phyloP scores from a whole-genome alignment of 306 rosid genomes.

The Dicorynia guianensis region DNA sequence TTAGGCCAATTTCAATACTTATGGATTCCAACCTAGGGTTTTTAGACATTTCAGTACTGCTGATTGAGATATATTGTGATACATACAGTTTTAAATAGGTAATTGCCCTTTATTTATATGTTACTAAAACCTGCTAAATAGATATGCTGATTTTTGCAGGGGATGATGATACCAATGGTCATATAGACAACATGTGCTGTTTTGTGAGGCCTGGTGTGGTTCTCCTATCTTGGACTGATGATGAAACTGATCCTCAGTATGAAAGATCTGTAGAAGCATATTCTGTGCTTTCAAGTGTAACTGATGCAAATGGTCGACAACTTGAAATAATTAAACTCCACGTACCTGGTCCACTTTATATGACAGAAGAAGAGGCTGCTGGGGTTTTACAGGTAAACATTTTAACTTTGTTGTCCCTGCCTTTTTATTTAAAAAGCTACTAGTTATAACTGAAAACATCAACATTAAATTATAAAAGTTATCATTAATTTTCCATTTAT shows the following conservation, averaged over 20 bases:
- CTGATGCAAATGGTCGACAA: conserved; percentile 83
- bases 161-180: conserved; percentile 97
- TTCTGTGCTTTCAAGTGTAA: conserved; percentile 63
- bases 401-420: conserved; percentile 29
- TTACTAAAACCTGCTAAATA: conserved; percentile 28
- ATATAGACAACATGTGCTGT: conserved; percentile 93
- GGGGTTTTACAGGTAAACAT: conserved; percentile 66
- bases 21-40: conserved; percentile 19
- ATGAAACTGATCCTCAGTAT: conserved; percentile 83
- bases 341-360: conserved; percentile 76
- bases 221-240: conserved; percentile 86
- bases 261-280: conserved; percentile 78
- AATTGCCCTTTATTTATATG: conserved; percentile 15
- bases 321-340: conserved; percentile 81
- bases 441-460: too few species aligned
- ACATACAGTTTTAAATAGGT: conserved; percentile 18
- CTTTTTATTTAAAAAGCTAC: not conserved
- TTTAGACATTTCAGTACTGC: conserved; percentile 22
- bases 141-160: conserved; percentile 58
- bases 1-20: conserved; percentile 20
- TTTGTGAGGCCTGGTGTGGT: conserved; percentile 91
- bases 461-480: not conserved
- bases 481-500: conserved; percentile 10
- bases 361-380: conserved; percentile 80
- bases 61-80: conserved; percentile 16